phyloP scores from a whole-genome alignment of 208 protist species.

The Leishmania arabica region DNA sequence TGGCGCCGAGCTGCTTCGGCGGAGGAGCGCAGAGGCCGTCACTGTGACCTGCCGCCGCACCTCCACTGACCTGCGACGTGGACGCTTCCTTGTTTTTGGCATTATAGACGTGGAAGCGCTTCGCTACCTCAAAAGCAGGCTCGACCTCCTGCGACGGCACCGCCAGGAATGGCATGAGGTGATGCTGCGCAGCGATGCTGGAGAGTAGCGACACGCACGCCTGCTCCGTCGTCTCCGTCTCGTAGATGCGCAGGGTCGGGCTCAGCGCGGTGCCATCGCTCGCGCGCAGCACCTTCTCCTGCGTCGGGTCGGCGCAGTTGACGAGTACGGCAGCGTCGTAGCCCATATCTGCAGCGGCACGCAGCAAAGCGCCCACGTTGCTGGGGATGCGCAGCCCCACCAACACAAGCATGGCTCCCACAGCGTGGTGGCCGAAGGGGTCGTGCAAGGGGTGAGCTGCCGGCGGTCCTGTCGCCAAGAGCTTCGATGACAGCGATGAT shows the following conservation, averaged over 20 bases:
- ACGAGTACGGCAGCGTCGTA: slow-evolving; percentile 75
- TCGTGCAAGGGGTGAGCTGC: slow-evolving; percentile 3
- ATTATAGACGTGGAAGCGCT: slow-evolving; percentile 61
- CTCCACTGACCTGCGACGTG: background rate
- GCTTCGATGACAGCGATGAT: background rate
- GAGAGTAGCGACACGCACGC: slow-evolving; percentile 57
- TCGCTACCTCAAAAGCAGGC: slow-evolving; percentile 74
- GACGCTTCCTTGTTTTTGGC: background rate
- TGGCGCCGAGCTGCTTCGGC: slow-evolving; percentile 42
- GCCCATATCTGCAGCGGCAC: slow-evolving; percentile 73
- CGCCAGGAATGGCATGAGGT: slow-evolving; percentile 70
- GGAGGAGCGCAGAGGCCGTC: slow-evolving; percentile 2
- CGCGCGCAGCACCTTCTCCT: slow-evolving; percentile 87
- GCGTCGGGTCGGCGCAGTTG: slow-evolving; percentile 70
- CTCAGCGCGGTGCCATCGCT: slow-evolving; percentile 74
- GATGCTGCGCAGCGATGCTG: slow-evolving; percentile 57
- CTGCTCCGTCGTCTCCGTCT: slow-evolving; percentile 27
- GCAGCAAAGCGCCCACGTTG: slow-evolving; percentile 77
- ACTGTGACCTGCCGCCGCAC: background rate
- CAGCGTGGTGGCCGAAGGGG: slow-evolving; percentile 11
- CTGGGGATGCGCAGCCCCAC: slow-evolving; percentile 85
- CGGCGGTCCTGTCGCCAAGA: background rate
- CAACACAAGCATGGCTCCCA: slow-evolving; percentile 71
- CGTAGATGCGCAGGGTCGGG: slow-evolving; percentile 38
- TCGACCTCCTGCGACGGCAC: slow-evolving; percentile 76